Percentiles rank a stretch among this genome's conserved stretches.
phyloP scores from a whole-genome alignment of 768 basidiomycete genomes.

The Pleurotus eryngii region DNA sequence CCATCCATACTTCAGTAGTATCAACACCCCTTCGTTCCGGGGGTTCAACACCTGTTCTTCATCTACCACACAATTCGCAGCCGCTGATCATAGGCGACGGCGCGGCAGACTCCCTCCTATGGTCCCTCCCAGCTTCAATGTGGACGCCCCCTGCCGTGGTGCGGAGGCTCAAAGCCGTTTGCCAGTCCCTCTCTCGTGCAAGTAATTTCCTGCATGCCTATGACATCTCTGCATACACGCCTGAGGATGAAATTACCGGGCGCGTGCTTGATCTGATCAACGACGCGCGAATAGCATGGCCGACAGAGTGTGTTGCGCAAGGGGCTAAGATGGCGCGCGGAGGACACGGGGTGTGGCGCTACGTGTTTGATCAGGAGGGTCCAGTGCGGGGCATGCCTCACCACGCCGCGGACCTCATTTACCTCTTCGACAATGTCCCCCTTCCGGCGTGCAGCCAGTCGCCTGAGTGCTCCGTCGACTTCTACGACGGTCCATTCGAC shows the following conservation, averaged over 20 bases:
- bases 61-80: slow-evolving; percentile 39
- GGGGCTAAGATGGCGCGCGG: slow-evolving; percentile 47
- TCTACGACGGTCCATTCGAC: slow-evolving; percentile 31
- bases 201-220: slow-evolving; percentile 64
- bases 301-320: slow-evolving; percentile 60
- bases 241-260: slow-evolving; percentile 64
- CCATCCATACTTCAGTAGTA: background rate
- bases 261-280: slow-evolving; percentile 72
- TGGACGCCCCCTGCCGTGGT: slow-evolving; percentile 64
- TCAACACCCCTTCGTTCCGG: background rate
- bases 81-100: slow-evolving; percentile 78
- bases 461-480: slow-evolving; percentile 13
- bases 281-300: slow-evolving; percentile 75
- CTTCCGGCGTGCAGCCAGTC: slow-evolving; percentile 36
- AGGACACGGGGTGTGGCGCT: slow-evolving; percentile 70
- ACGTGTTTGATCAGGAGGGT: slow-evolving; percentile 80
- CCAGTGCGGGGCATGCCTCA: slow-evolving; percentile 62
- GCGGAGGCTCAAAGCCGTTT: slow-evolving; percentile 70
- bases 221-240: slow-evolving; percentile 61
- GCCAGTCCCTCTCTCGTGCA: slow-evolving; percentile 63
- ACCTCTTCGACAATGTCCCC: slow-evolving; percentile 75
- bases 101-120: slow-evolving; percentile 58
- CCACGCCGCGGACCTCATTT: slow-evolving; percentile 70
- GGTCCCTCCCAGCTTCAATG: slow-evolving; percentile 54
- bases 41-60: slow-evolving; percentile 14